These are phyloP conservation scores for Nemophila menziesii DNA, from an alignment of 257 asterid species.

Conservation along the genomic window DNA sequence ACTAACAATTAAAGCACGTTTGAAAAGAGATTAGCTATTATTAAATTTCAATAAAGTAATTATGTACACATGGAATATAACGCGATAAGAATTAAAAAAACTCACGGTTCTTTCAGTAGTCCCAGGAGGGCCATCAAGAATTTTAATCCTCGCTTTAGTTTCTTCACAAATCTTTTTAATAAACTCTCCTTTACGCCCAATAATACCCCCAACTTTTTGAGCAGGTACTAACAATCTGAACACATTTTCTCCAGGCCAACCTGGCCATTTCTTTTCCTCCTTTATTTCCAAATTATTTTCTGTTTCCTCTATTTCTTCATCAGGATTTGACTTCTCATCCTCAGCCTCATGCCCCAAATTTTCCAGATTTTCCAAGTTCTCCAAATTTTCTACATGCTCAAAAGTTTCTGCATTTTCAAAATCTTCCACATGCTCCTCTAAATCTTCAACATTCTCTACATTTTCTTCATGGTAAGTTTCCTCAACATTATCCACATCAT, in stretches of 20 bases:
- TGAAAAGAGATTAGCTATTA: not conserved
- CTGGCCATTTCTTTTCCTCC: slow-evolving; percentile 73
- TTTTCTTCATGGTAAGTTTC: not conserved
- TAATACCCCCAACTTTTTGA: slow-evolving; percentile 64
- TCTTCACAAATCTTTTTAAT: slow-evolving; percentile 59
- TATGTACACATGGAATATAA: not conserved
- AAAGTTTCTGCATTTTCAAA: not conserved
- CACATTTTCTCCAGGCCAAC: slow-evolving; percentile 80
- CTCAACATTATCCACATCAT: slow-evolving; percentile 8
- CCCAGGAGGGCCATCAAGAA: slow-evolving; percentile 68
- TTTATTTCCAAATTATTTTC: slow-evolving; percentile 23
- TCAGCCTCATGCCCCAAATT: slow-evolving; percentile 18
- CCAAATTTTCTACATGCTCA: slow-evolving; percentile 6
- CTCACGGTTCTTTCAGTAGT: slow-evolving; percentile 67
- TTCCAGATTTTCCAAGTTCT: slow-evolving; percentile 10
- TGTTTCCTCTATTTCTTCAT: slow-evolving; percentile 25
- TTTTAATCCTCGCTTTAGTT: slow-evolving; percentile 62
- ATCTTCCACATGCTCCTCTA: slow-evolving; percentile 1
- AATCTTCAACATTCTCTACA: not conserved
- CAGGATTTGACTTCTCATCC: slow-evolving; percentile 19
- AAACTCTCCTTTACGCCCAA: slow-evolving; percentile 71
- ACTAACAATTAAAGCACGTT: not conserved
- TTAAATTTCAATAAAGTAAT: not conserved
- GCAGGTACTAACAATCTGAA: slow-evolving; percentile 60
- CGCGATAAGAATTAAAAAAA: slow-evolving; percentile 5